Evolutionary conservation across 1,139 yeast species (phyloP), one percentile per base, ranked within the genome.

Genomic region (Taiozyma sp.): DNA sequence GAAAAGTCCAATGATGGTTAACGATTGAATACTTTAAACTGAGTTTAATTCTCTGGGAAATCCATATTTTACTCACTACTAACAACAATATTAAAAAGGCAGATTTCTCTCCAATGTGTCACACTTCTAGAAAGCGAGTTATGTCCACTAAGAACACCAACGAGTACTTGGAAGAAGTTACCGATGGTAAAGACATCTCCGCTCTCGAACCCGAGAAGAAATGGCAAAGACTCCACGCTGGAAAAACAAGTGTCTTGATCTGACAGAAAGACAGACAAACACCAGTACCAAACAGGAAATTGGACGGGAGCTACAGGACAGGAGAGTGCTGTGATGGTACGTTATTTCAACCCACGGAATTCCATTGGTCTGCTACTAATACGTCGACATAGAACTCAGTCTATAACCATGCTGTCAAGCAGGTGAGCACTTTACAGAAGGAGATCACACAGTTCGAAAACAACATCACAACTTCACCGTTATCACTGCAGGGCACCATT

Each of bases 361-460:
- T 21, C 13, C 28, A 30, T 11, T 5, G 43, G 14, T 24, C 11
- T 40, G 37, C 14, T 39, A 44, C 44, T 44, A 44, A 47, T 42
- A 14, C 3, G 14, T 13, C 10, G 1, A 9, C 16, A 16, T 19
- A 75, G 97, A 89, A 89, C 69, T 83, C 96, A 30, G 73, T 90
- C 49, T 89, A 86, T 69, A 91, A 88, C 69, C 96, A 88, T 68
- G 97, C 96, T 10, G 76, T 87, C 53, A 89, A 88, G 67, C 97
- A 90, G 68, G 81, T 90, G 42, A 88, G 82, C 61, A 75, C 83
- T 42, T 70, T 91, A 50, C 79, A 82, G 54, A 79, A 79, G 56
- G 97, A 90, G 61, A 68, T 91, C 48, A 74, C 79, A 21, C 69
- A 74, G 51, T 85, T 91, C 58, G 93, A 88, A 56, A 72, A 75